phyloP scores from a whole-genome alignment of 257 asterid species.

The Solanum virginianum region DNA sequence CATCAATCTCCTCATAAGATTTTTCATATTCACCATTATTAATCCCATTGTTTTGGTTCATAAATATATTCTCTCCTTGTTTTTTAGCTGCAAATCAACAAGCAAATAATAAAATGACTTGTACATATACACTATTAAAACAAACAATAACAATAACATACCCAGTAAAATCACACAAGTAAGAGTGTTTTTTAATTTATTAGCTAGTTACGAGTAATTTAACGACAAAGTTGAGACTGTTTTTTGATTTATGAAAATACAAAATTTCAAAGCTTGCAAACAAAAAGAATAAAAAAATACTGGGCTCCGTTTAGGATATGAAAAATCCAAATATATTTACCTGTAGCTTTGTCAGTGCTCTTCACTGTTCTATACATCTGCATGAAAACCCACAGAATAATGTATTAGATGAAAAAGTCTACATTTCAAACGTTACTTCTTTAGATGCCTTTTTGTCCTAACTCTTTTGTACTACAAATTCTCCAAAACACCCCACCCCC shows the following conservation, averaged over 20 bases:
- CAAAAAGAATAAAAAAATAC: conserved; percentile 16
- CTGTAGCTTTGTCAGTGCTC: conserved; percentile 74
- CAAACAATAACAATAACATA: background rate
- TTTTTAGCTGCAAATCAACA: conserved; percentile 17
- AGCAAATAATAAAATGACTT: background rate
- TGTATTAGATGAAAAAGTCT: conserved; percentile 9
- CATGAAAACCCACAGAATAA: conserved; percentile 28
- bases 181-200: too few relatives aligned
- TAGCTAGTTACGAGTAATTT: too few relatives aligned
- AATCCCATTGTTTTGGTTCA: conserved; percentile 21
- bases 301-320: conserved; percentile 19
- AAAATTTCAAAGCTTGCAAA: conserved; percentile 3
- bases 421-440: conserved; percentile 16
- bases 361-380: conserved; percentile 99
- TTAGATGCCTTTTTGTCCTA: conserved; percentile 47
- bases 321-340: conserved; percentile 25
- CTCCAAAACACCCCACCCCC: background rate
- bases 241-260: background rate
- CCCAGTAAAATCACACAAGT: too few relatives aligned
- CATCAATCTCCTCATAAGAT: conserved; percentile 16
- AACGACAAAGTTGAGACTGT: too few relatives aligned
- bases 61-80: conserved; percentile 10
- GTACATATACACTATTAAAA: background rate
- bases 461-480: conserved; percentile 15
- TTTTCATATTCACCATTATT: conserved; percentile 7